Base-by-base conservation (phyloP, 1,284 basidiomycete species). In the Trametes polyzona region DNA sequence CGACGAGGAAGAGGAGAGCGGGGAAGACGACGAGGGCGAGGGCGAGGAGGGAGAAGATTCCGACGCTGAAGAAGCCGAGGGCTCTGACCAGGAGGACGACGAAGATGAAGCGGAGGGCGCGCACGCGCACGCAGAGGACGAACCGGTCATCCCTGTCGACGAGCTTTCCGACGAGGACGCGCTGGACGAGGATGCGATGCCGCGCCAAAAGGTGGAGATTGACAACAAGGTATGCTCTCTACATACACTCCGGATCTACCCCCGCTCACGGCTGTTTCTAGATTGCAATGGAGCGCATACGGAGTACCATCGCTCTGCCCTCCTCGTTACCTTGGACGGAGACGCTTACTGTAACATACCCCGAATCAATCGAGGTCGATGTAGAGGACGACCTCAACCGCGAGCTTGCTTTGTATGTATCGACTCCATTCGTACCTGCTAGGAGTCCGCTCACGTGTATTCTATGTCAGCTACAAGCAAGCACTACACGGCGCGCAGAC, bases 321-420 rank as follows among this genome's bases (percentile, higher is more conserved):
- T 78, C 87, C 42, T 84, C 84, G 59, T 72, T 93, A 52, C 82
- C 90, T 12, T 97, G 93, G 90, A 91, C 92, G 55, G 94, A 96
- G 71, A 94, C 91, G 0, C 79, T 97, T 11, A 80, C 83, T 2
- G 69, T 96, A 4, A 80, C 87, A 42, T 94, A 89, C 69, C 88
- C 90, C 14, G 78, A 90, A 55, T 80, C 80, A 17, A 86, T 93
- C 52, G 83, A 90, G 1, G 89, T 92, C 9, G 90, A 93, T 66
- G 87, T 94, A 17, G 76, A 92, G 53, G 91, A 96, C 69, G 96
- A 98, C 74, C 79, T 99, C 29, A 91, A 93, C 66, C 89, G 96
- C 57, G 96, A 98, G 76, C 84, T 97, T 42, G 91, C 93, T 9
- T 98, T 98, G 93, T 96, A 71, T 60, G 91, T 59, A 0, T 14